These are phyloP conservation scores for Coemansia sp. DNA, from an alignment of 192 early-diverging fungal species.

Conservation along the genomic window DNA sequence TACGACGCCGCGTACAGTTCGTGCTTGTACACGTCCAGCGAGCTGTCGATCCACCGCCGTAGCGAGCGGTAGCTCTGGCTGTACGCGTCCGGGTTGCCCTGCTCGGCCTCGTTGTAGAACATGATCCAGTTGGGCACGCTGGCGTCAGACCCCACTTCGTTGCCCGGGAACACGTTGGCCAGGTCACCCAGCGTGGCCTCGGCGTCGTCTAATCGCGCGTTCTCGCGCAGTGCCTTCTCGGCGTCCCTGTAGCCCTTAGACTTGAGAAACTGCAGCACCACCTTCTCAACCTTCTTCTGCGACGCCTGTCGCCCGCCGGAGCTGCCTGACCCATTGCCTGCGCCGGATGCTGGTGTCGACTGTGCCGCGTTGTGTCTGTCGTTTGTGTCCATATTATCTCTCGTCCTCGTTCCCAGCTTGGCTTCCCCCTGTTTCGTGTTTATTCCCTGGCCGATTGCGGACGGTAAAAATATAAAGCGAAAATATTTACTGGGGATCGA, in stretches of 20 bases:
- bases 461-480: too few species aligned
- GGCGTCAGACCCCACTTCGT: slow-evolving; percentile 54
- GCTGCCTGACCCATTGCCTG: not conserved
- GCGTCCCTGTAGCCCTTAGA: slow-evolving; percentile 69
- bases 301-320: slow-evolving; percentile 19
- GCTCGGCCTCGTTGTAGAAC: slow-evolving; percentile 67
- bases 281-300: slow-evolving; percentile 54
- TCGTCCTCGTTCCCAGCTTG: too few species aligned
- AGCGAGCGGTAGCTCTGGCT: slow-evolving; percentile 74
- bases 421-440: too few species aligned
- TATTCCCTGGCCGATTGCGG: too few species aligned
- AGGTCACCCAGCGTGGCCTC: slow-evolving; percentile 52
- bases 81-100: slow-evolving; percentile 80
- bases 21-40: slow-evolving; percentile 90
- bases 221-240: slow-evolving; percentile 61
- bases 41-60: slow-evolving; percentile 87
- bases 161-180: slow-evolving; percentile 37
- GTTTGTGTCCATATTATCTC: too few species aligned
- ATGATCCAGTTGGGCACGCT: slow-evolving; percentile 63
- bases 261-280: slow-evolving; percentile 65
- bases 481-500: too few species aligned
- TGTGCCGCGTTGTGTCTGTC: too few species aligned
- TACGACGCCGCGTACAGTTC: slow-evolving; percentile 83
- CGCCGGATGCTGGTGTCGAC: too few species aligned
- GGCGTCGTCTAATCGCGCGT: slow-evolving; percentile 47